phyloP scores from a whole-genome alignment of 768 basidiomycete genomes.

The Rhodosporidiobolus sp. region DNA sequence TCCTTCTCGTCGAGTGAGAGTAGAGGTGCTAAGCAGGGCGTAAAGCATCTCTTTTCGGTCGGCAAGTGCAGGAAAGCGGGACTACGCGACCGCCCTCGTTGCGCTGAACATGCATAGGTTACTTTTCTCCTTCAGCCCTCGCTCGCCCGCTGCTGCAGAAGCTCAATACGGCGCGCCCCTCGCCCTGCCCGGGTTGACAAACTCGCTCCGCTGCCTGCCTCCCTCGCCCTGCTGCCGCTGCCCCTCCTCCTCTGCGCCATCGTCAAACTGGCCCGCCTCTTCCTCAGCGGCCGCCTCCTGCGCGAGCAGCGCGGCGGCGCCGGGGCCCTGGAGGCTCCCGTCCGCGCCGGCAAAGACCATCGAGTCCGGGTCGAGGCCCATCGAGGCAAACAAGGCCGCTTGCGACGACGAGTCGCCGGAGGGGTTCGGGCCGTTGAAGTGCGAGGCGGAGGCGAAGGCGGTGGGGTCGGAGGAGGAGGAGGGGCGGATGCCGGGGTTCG shows the following conservation, averaged over 20 bases:
- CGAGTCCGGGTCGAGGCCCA: slow-evolving; percentile 40
- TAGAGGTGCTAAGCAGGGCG: too few species aligned
- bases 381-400: slow-evolving; percentile 21
- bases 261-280: slow-evolving; percentile 50
- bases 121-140: too few species aligned
- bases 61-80: too few species aligned
- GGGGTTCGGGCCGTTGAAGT: not conserved
- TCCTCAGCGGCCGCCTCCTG: slow-evolving; percentile 47
- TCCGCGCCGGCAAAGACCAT: slow-evolving; percentile 35
- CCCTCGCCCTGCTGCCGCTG: slow-evolving; percentile 76
- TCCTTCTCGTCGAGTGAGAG: too few species aligned
- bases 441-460: slow-evolving; percentile 14
- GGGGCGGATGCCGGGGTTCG: too few species aligned
- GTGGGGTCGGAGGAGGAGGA: not conserved
- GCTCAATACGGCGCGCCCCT: slow-evolving; percentile 79
- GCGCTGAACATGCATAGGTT: too few species aligned
- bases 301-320: slow-evolving; percentile 49
- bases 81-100: too few species aligned
- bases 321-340: slow-evolving; percentile 32
- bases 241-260: slow-evolving; percentile 59
- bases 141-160: too few species aligned
- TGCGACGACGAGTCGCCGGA: slow-evolving; percentile 7
- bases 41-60: too few species aligned
- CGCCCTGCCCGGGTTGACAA: slow-evolving; percentile 62
- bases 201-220: slow-evolving; percentile 91